Evolutionary conservation across 208 protist species (phyloP).

Genomic region (Leptomonas seymouri): DNA sequence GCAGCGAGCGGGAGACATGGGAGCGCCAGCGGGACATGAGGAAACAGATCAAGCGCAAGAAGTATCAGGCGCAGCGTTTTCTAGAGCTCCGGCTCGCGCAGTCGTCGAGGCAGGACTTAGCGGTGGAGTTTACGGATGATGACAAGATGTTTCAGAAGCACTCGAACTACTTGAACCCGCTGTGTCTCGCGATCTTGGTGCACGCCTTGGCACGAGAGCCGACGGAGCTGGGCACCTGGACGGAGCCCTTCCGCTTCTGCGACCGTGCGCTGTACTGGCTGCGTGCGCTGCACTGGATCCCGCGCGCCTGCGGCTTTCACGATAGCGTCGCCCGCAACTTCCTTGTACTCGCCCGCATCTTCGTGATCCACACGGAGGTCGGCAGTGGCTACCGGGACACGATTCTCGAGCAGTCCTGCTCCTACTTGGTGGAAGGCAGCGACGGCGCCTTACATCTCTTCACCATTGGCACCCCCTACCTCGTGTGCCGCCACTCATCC

Average conservation of each 20-base stretch:
- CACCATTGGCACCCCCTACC: constrained; percentile 80
- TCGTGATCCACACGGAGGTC: constrained; percentile 67
- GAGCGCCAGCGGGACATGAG: constrained; percentile 71
- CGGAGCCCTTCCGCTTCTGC: constrained; percentile 84
- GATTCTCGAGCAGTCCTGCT: constrained; percentile 82
- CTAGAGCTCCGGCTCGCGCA: constrained; percentile 63
- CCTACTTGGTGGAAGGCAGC: constrained; percentile 59
- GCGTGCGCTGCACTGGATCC: constrained; percentile 81
- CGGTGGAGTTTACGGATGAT: constrained; percentile 76
- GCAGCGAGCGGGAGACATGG: constrained; percentile 44
- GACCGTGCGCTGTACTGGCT: constrained; percentile 74
- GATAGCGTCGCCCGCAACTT: constrained; percentile 62
- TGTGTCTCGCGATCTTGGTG: constrained; percentile 73
- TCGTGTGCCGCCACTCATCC: constrained; percentile 67
- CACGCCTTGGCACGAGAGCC: constrained; percentile 64
- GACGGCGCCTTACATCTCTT: constrained; percentile 79
- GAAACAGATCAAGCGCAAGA: constrained; percentile 69
- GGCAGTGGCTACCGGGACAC: constrained; percentile 53
- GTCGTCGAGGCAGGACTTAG: constrained; percentile 58
- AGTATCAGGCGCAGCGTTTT: constrained; percentile 82
- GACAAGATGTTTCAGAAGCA: constrained; percentile 46
- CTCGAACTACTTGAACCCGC: constrained; percentile 58
- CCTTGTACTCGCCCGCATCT: constrained; percentile 76
- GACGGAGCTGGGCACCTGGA: constrained; percentile 77
- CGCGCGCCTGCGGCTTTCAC: constrained; percentile 70